Evolutionary conservation across 495 filamentous ascomycete species (phyloP), one percentile per base, ranked within the genome.

Genomic region (Penicillium roqueforti): DNA sequence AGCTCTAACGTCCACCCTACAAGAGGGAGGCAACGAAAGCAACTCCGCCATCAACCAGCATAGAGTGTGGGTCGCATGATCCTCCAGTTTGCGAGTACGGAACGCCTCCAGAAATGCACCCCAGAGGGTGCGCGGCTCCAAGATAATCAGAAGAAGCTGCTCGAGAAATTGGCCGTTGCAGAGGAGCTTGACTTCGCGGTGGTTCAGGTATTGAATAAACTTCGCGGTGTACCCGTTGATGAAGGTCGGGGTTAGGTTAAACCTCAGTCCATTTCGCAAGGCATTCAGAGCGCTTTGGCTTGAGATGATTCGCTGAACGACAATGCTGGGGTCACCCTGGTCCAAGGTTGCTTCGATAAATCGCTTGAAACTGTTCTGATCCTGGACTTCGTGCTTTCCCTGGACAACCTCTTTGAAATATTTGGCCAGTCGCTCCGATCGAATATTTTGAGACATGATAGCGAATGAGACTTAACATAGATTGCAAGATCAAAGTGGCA

Each of bases 61-160:
- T 48, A 89, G 83, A 0, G 73, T 68, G 2, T 75, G 62, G 1
- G 73, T 55, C 0, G 70, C 69, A 14, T 68, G 53, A 3, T 68
- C 47, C 1, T 71, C 59, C 20, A 88, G 68, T 4, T 64, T 36
- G 14, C 65, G 50, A 1, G 54, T 55, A 3, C 57, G 57, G 48
- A 78, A 78, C 0, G 79, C 59, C 1, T 72, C 51, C n/a, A 81
- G 36, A 6, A 87, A 67, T 1, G 75, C 69, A 41, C 80, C 70
- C 85, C 85, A 88, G 26, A 88, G 74, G 0, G 78, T 75, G 0
- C 81, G 82, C 0, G 87, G 86, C 18, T 85, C 72, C 0, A 80
- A 68, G 6, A 88, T 73, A 14, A 63, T 56, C 8, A 70, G 52
- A 4, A 89, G 58, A 26, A 88, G 38, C 34, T 82, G 68, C 5